Conservation (phyloP, 192 early-diverging fungal genomes). For the Coemansia interrupta region DNA sequence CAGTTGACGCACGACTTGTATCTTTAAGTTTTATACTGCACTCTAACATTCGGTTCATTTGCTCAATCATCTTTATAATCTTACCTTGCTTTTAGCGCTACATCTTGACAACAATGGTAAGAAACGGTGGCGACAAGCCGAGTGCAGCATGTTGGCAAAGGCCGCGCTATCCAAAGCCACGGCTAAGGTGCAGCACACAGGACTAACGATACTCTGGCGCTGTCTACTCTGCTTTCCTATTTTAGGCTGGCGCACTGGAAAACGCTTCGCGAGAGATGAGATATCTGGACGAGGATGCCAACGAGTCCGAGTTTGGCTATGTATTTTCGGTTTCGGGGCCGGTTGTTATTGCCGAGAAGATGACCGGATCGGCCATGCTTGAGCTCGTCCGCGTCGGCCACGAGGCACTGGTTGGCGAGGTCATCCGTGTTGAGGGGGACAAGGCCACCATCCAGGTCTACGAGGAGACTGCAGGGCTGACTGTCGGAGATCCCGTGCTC, state of each 20-base stretch:
- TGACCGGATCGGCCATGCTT: slow-evolving; percentile 96
- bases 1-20: too few relatives aligned
- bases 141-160: neutral
- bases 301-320: slow-evolving; percentile 83
- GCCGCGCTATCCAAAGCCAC: neutral
- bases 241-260: slow-evolving; percentile 86
- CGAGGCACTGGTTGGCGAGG: slow-evolving; percentile 96
- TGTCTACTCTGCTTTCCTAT: neutral
- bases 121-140: neutral
- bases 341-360: slow-evolving; percentile 97
- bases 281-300: slow-evolving; percentile 82
- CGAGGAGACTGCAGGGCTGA: slow-evolving; percentile 98
- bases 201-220: too few relatives aligned
- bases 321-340: slow-evolving; percentile 98
- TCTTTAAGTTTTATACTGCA: too few relatives aligned
- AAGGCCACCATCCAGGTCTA: slow-evolving; percentile 99
- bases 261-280: slow-evolving; percentile 78
- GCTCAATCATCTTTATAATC: too few relatives aligned
- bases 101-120: slow-evolving; percentile 14
- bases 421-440: slow-evolving; percentile 98
- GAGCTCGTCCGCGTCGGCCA: slow-evolving; percentile 99
- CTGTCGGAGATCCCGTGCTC: slow-evolving; percentile 98
- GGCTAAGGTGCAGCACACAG: neutral
- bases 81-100: too few relatives aligned
- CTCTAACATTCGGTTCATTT: too few relatives aligned